A percentile compares a stretch with the other conserved stretches of the same genome.
phyloP scores from a whole-genome alignment of 805 yeast species.

The Sungouiella thailandica region DNA sequence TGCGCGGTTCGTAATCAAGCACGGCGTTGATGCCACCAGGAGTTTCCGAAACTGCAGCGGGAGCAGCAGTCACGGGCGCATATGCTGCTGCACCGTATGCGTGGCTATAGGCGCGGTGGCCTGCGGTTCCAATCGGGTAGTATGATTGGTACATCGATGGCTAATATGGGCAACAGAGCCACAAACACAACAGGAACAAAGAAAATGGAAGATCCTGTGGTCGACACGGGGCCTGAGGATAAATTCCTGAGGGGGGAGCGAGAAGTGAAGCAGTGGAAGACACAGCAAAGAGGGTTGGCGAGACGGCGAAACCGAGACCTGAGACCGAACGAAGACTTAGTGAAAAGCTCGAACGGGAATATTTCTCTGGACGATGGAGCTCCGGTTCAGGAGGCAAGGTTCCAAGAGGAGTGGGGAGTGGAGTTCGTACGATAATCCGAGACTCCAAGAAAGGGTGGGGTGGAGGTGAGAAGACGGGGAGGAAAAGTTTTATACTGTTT shows the following conservation, averaged over 20 bases:
- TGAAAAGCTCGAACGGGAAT: slow-evolving; percentile 31
- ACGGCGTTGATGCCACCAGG: slow-evolving; percentile 75
- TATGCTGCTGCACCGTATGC: slow-evolving; percentile 16
- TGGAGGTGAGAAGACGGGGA: neutral
- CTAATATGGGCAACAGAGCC: slow-evolving; percentile 1
- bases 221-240: neutral
- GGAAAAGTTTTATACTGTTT: neutral
- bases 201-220: neutral
- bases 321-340: slow-evolving; percentile 28
- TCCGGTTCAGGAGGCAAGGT: neutral
- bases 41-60: slow-evolving; percentile 11
- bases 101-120: slow-evolving; percentile 31
- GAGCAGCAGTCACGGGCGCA: slow-evolving; percentile 1
- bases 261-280: neutral
- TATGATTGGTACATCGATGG: slow-evolving; percentile 7
- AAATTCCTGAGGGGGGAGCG: neutral
- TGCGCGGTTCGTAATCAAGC: slow-evolving; percentile 71
- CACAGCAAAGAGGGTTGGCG: neutral
- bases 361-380: slow-evolving; percentile 2
- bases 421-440: neutral
- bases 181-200: slow-evolving; percentile 5
- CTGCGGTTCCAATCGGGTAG: slow-evolving; percentile 32
- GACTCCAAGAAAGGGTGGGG: neutral
- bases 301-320: neutral
- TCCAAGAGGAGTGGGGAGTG: neutral